A percentile compares a stretch with the other conserved stretches of the same genome.
phyloP scores from a whole-genome alignment of 2,329 filamentous ascomycete species.

The Aureobasidium sp. region DNA sequence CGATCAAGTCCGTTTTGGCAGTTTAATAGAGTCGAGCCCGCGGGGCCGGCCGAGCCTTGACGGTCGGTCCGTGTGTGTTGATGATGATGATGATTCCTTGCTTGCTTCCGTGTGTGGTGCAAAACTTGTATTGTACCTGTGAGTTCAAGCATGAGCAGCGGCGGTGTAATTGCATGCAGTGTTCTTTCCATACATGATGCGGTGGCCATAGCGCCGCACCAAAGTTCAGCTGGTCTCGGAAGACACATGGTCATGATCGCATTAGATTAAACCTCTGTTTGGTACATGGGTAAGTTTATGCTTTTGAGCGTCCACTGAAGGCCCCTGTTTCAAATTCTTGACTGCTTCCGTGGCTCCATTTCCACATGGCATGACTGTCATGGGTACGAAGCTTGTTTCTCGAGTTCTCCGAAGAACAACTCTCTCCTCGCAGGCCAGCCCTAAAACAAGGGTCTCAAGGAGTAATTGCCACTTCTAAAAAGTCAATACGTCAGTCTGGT shows the following conservation, averaged over 20 bases:
- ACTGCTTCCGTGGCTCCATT: not conserved
- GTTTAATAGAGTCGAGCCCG: not conserved
- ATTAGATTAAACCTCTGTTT: not conserved
- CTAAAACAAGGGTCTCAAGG: not conserved
- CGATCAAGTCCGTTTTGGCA: not conserved
- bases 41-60: not conserved
- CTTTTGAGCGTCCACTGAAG: not conserved
- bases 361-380: not conserved
- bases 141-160: not conserved
- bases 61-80: not conserved
- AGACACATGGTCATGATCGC: not conserved
- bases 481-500: not conserved
- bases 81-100: not conserved
- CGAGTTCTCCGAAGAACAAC: not conserved
- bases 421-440: no score
- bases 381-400: not conserved
- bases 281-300: no score
- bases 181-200: not conserved
- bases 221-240: not conserved
- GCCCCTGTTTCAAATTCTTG: not conserved
- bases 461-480: not conserved
- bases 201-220: not conserved
- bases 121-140: not conserved
- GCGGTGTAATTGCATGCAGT: not conserved
- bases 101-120: not conserved